Evolutionary conservation across 2,329 filamentous ascomycete species (phyloP).

Genomic region (Monilinia aucupariae): DNA sequence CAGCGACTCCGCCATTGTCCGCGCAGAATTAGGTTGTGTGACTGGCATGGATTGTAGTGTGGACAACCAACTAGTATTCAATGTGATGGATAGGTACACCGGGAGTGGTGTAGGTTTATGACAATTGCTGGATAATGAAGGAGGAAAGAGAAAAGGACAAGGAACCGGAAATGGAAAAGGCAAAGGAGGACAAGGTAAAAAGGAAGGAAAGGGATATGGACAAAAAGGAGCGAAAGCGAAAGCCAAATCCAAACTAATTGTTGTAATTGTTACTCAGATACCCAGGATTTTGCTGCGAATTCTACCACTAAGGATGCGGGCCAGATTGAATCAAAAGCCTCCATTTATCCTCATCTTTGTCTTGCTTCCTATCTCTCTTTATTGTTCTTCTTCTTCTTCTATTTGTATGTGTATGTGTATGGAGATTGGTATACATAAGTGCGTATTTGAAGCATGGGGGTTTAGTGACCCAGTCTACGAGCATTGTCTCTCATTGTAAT

Average conservation of each 20-base stretch:
- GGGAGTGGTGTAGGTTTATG: slow-evolving; percentile 25
- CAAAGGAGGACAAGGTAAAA: no score
- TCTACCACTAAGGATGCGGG: not conserved
- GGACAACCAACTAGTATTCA: slow-evolving; percentile 40
- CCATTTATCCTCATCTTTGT: no score
- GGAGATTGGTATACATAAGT: not conserved
- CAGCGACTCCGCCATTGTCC: slow-evolving; percentile 36
- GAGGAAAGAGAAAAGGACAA: not conserved
- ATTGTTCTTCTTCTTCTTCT: no score
- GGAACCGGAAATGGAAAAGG: no score
- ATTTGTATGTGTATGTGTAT: no score
- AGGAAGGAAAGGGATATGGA: no score
- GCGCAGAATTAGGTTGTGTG: slow-evolving; percentile 39
- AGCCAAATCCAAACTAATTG: not conserved
- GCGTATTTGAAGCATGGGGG: not conserved
- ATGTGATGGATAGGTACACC: slow-evolving; percentile 42
- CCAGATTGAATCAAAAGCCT: not conserved
- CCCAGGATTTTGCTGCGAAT: not conserved
- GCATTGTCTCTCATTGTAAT: not conserved
- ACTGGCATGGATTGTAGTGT: slow-evolving; percentile 40
- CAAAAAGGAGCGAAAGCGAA: not conserved
- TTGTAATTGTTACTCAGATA: not conserved
- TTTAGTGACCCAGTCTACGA: not conserved
- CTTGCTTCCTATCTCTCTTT: no score
- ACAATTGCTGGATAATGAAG: slow-evolving; percentile 5